These are phyloP conservation scores for Russula virescens DNA, from an alignment of 768 basidiomycete species.

Conservation along the genomic window DNA sequence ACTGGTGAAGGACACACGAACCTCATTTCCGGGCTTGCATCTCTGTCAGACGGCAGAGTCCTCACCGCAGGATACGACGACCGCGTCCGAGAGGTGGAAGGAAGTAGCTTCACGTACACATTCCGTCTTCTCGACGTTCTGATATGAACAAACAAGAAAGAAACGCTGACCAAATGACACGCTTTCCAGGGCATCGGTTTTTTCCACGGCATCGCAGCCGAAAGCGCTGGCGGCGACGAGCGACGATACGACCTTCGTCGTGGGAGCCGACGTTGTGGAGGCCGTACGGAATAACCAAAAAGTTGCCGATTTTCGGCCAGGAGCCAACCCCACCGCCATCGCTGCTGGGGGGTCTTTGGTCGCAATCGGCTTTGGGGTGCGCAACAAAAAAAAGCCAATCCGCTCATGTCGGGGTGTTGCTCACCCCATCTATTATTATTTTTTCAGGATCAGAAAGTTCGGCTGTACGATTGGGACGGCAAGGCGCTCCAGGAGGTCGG, in stretches of 20 bases:
- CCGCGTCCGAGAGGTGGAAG: constrained; percentile 58
- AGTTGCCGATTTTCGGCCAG: constrained; percentile 48
- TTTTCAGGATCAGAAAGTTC: constrained; percentile 66
- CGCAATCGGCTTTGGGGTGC: constrained; percentile 71
- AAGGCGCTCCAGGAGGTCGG: constrained; percentile 50
- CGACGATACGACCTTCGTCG: constrained; percentile 63
- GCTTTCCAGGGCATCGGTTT: constrained; percentile 44
- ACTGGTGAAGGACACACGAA: constrained; percentile 66
- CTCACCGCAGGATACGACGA: constrained; percentile 83
- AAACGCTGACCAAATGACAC: constrained; percentile 3
- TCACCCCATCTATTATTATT: constrained; percentile 2
- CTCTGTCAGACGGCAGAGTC: constrained; percentile 43
- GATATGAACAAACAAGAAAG: neutral
- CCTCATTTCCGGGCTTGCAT: constrained; percentile 58
- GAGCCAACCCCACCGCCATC: constrained; percentile 52
- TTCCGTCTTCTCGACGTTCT: constrained; percentile 3
- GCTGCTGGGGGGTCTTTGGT: constrained; percentile 47
- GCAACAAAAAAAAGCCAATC: constrained; percentile 27
- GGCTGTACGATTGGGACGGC: constrained; percentile 68
- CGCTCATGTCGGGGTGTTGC: constrained; percentile 8
- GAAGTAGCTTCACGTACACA: constrained; percentile 46
- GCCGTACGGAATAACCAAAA: constrained; percentile 67
- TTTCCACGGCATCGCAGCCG: constrained; percentile 57
- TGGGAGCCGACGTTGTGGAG: constrained; percentile 53
- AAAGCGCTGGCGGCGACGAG: constrained; percentile 52